Percentiles rank a stretch among this genome's conserved stretches.
These are phyloP conservation scores for Podila epigama DNA, from an alignment of 192 early-diverging fungal species.

Conservation along the genomic window DNA sequence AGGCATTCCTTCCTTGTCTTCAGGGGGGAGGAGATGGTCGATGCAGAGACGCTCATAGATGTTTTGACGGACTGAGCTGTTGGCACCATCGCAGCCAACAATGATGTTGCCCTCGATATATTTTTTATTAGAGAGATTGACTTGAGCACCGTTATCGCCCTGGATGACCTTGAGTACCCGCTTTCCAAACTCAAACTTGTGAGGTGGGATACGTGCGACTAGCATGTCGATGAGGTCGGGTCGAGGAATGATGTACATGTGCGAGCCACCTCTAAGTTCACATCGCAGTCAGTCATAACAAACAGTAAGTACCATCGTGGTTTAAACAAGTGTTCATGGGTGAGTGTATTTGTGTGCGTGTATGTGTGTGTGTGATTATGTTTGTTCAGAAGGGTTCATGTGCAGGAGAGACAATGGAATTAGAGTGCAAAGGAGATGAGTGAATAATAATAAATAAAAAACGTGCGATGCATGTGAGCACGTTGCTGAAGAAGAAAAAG, in stretches of 20 bases:
- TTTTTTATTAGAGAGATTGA: neutral
- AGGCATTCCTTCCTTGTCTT: neutral
- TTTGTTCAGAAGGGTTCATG: too few species aligned
- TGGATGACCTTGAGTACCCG: neutral
- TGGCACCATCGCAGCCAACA: constrained; percentile 6
- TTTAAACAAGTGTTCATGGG: too few species aligned
- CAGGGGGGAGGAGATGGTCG: neutral
- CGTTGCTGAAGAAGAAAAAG: too few species aligned
- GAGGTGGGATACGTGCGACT: neutral
- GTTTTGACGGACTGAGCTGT: neutral
- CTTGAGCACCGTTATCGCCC: neutral
- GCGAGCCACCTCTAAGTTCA: neutral
- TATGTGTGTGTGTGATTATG: too few species aligned
- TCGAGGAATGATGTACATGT: neutral
- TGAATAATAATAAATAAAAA: too few species aligned
- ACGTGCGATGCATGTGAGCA: too few species aligned
- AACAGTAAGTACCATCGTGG: too few species aligned
- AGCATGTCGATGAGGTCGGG: neutral
- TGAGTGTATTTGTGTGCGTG: too few species aligned
- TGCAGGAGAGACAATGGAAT: too few species aligned
- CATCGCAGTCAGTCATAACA: too few species aligned
- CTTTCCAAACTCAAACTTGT: neutral
- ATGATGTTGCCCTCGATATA: neutral
- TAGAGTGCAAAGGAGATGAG: too few species aligned
- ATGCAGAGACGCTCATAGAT: neutral